Conservation (phyloP, 1,284 basidiomycete species). For the Moesziomyces parantarcticus region DNA sequence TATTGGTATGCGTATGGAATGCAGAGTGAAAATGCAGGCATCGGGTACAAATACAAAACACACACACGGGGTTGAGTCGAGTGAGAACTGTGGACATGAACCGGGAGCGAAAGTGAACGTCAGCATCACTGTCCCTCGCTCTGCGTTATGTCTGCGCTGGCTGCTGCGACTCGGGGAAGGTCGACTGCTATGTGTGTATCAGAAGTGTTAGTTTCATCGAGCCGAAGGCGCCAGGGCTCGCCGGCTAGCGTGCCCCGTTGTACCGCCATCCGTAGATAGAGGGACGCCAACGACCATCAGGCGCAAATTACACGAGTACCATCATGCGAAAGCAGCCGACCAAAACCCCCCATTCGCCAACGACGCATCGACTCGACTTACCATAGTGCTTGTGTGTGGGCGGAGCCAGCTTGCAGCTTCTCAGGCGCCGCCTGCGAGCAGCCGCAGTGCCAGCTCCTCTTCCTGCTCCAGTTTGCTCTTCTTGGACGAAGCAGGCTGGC, state of each 20-base stretch:
- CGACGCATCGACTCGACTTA: conserved; percentile 10
- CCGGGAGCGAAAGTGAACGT: conserved; percentile 1
- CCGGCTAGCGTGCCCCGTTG: conserved; percentile 60
- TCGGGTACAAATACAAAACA: no score
- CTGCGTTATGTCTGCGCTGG: no score
- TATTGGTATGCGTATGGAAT: no score
- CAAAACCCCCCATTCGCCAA: background rate
- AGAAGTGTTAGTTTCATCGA: conserved; percentile 56
- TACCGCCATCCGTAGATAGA: conserved; percentile 33
- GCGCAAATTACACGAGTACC: conserved; percentile 65
- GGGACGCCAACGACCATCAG: conserved; percentile 50
- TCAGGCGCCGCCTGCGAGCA: conserved; percentile 46
- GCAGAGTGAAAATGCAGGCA: no score
- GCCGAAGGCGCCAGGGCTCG: conserved; percentile 51
- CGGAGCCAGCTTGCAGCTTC: no score
- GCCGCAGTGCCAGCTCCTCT: conserved; percentile 48
- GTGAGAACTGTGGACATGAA: no score
- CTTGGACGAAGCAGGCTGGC: conserved; percentile 9
- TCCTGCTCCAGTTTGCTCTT: conserved; percentile 50
- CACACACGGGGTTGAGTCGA: no score
- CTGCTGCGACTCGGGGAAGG: background rate
- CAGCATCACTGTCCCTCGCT: no score
- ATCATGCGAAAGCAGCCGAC: conserved; percentile 46
- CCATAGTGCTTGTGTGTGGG: background rate
- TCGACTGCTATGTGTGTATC: conserved; percentile 10